A percentile compares a stretch with the other conserved stretches of the same genome.
Evolutionary conservation across 2,329 filamentous ascomycete genomes (phyloP).

Genomic region (Trichoderma sp.): DNA sequence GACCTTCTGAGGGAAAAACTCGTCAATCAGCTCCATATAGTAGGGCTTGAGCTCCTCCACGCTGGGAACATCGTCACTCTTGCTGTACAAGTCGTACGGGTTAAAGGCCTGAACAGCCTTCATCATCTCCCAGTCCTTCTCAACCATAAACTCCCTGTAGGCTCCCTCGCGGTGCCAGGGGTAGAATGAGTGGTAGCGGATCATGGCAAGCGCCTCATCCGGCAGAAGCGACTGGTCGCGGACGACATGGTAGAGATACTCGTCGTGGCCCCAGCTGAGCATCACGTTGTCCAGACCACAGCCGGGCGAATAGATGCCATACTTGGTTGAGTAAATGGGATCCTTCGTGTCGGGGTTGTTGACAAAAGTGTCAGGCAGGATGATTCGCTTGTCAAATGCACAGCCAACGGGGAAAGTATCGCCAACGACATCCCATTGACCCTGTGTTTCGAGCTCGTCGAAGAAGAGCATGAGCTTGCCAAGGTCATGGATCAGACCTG

Average conservation of each 20-base stretch:
- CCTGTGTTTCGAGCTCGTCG: constrained; percentile 63
- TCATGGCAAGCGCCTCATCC: constrained; percentile 84
- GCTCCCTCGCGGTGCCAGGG: constrained; percentile 84
- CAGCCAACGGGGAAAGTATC: constrained; percentile 82
- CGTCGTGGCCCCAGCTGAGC: constrained; percentile 88
- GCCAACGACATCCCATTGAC: constrained; percentile 92
- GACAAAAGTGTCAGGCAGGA: constrained; percentile 77
- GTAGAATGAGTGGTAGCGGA: constrained; percentile 91
- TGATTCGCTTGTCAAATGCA: constrained; percentile 72
- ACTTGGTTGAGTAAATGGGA: constrained; percentile 70
- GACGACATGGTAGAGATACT: constrained; percentile 84
- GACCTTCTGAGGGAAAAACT: constrained; percentile 44
- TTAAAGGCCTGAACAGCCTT: constrained; percentile 84
- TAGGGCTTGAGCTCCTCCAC: constrained; percentile 71
- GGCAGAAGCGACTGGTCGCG: constrained; percentile 81
- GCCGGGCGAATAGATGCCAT: constrained; percentile 76
- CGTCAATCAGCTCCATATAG: constrained; percentile 46
- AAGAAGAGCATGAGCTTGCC: constrained; percentile 81
- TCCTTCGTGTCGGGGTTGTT: constrained; percentile 74
- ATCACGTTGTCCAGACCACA: constrained; percentile 87
- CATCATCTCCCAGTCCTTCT: constrained; percentile 77
- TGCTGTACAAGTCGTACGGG: constrained; percentile 89
- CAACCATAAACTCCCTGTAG: constrained; percentile 80
- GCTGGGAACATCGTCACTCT: constrained; percentile 78
- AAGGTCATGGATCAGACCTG: constrained; percentile 75